These are phyloP conservation scores for Schwanniomyces vanrijiae DNA, from an alignment of 805 yeast genomes.

Conservation along the genomic window DNA sequence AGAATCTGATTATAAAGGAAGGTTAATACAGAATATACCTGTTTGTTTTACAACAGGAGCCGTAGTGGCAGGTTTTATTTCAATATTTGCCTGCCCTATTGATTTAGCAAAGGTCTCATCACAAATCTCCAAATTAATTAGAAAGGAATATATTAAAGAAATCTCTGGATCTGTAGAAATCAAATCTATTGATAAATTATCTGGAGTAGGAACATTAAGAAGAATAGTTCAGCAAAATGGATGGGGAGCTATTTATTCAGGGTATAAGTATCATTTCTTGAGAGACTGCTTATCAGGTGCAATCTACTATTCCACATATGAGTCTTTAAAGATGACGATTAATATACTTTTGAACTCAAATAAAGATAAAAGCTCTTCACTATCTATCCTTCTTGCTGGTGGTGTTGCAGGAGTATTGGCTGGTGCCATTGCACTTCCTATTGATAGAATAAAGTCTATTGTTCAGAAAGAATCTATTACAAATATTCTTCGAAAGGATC, in stretches of 20 bases:
- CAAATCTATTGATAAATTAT: background rate
- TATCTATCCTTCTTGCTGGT: slow-evolving; percentile 49
- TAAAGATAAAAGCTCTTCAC: slow-evolving; percentile 15
- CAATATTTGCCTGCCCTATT: slow-evolving; percentile 67
- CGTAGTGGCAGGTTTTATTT: slow-evolving; percentile 55
- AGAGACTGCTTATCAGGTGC: slow-evolving; percentile 68
- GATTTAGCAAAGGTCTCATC: slow-evolving; percentile 74
- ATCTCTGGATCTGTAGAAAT: background rate
- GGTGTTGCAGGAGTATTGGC: slow-evolving; percentile 67
- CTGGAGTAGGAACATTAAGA: slow-evolving; percentile 3
- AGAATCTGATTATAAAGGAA: background rate
- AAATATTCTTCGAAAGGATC: slow-evolving; percentile 47
- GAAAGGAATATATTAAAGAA: slow-evolving; percentile 1
- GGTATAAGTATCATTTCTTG: slow-evolving; percentile 56
- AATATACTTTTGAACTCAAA: slow-evolving; percentile 19
- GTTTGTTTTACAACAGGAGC: slow-evolving; percentile 52
- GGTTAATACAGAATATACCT: slow-evolving; percentile 28
- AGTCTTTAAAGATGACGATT: slow-evolving; percentile 49
- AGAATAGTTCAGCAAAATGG: slow-evolving; percentile 58
- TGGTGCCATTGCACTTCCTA: slow-evolving; percentile 68
- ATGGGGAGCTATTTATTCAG: slow-evolving; percentile 58
- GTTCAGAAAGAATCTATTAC: slow-evolving; percentile 66
- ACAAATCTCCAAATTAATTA: slow-evolving; percentile 53
- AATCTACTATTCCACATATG: slow-evolving; percentile 66
- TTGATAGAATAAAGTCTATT: slow-evolving; percentile 70